Evolutionary conservation across 2,329 filamentous ascomycete genomes (phyloP).

Genomic region (Catunica adiposa): DNA sequence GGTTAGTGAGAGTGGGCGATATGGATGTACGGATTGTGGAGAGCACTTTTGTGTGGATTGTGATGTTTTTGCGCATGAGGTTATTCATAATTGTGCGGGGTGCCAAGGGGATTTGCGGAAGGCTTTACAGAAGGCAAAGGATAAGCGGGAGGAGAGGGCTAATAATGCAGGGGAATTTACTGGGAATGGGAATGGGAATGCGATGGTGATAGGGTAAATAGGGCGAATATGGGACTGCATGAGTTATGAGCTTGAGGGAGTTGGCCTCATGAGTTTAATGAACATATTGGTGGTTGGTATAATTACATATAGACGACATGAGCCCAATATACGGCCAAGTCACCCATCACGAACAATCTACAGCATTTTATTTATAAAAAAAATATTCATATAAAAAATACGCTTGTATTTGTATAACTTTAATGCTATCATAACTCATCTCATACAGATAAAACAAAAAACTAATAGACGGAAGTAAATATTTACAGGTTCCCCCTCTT

Average conservation of each 20-base stretch:
- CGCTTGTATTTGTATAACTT: neutral
- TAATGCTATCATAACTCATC: neutral
- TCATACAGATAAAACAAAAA: neutral
- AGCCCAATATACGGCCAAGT: neutral
- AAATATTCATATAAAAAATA: neutral
- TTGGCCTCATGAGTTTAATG: neutral
- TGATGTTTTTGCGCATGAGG: slow-evolving; percentile 86
- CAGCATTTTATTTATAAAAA: neutral
- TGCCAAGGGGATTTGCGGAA: slow-evolving; percentile 45
- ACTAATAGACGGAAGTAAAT: too few species aligned
- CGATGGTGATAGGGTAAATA: slow-evolving; percentile 21
- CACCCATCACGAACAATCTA: neutral
- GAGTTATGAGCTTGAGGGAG: neutral
- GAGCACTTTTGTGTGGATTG: slow-evolving; percentile 97
- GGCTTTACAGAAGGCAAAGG: slow-evolving; percentile 14
- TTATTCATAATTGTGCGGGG: slow-evolving; percentile 89
- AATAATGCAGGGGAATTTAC: neutral
- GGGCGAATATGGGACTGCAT: slow-evolving; percentile 29
- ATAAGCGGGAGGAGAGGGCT: too few species aligned
- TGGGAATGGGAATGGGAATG: slow-evolving; percentile 2
- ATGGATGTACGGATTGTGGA: slow-evolving; percentile 73
- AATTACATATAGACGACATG: neutral
- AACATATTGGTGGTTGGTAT: neutral
- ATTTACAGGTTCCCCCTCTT: slow-evolving; percentile 64
- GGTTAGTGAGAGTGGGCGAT: slow-evolving; percentile 72